Percentiles rank a stretch among this genome's conserved stretches.
Conservation (phyloP, 345 rosid species). For the Firmiana major region DNA sequence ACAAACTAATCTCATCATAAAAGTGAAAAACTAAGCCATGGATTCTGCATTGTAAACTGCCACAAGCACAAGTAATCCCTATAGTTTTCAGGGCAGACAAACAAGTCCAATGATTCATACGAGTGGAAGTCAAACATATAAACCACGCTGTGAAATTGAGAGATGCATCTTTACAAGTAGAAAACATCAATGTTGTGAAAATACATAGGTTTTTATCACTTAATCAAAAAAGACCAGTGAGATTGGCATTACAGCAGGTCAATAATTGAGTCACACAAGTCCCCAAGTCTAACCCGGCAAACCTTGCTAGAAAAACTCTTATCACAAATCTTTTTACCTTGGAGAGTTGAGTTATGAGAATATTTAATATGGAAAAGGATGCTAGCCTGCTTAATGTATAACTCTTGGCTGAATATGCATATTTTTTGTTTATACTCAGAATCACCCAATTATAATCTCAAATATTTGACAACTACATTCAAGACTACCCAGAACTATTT, state of each 20-base stretch:
- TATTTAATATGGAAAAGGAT: neutral
- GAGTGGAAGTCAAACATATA: neutral
- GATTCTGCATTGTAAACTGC: neutral
- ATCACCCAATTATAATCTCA: neutral
- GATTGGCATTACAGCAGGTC: too few relatives aligned
- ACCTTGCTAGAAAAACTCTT: too few relatives aligned
- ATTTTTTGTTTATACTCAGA: constrained; percentile 1
- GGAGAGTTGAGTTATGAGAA: neutral
- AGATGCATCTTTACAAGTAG: neutral
- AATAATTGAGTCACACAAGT: too few relatives aligned
- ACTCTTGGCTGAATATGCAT: neutral
- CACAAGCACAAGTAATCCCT: neutral
- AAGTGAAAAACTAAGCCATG: neutral
- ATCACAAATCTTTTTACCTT: neutral
- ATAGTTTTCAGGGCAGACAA: too few relatives aligned
- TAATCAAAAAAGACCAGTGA: too few relatives aligned
- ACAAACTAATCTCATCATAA: neutral
- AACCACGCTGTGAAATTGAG: neutral
- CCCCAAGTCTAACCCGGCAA: neutral
- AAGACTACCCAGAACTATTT: neutral
- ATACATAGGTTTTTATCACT: neutral
- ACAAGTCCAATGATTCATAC: neutral
- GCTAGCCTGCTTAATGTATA: neutral
- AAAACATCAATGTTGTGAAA: neutral
- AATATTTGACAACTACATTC: neutral